phyloP scores from a whole-genome alignment of 1,284 basidiomycete genomes.

The Trichosporon sp. region DNA sequence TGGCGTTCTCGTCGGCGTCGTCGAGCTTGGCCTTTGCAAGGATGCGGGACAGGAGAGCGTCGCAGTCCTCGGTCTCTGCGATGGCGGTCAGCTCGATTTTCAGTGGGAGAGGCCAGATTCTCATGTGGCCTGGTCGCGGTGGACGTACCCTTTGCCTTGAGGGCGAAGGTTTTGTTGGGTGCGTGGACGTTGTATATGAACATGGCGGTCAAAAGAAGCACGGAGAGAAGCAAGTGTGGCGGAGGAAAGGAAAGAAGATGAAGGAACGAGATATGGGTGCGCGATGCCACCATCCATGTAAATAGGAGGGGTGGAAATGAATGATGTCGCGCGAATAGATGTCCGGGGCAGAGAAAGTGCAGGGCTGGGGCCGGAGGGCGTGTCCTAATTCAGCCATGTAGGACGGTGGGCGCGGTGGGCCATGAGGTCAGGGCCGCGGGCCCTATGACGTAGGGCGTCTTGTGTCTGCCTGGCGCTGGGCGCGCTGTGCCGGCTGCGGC shows the following conservation, averaged over 20 bases:
- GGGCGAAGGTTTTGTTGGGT: constrained; percentile 34
- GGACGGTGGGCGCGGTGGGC: not conserved
- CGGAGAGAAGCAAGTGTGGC: not conserved
- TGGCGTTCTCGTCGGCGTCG: constrained; percentile 11
- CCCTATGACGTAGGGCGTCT: not conserved
- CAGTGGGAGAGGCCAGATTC: not conserved
- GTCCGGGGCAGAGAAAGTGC: not conserved
- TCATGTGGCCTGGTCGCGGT: not conserved
- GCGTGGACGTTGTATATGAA: constrained; percentile 49
- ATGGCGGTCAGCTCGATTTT: not conserved
- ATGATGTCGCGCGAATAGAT: not conserved
- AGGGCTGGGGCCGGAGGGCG: not conserved
- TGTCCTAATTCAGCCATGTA: constrained; percentile 6
- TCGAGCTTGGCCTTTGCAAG: constrained; percentile 29
- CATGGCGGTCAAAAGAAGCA: constrained; percentile 17
- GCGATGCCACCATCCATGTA: not conserved
- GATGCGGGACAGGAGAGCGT: constrained; percentile 35
- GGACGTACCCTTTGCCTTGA: constrained; percentile 17
- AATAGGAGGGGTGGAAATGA: not conserved
- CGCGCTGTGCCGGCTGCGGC: not conserved
- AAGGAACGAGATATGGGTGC: not conserved
- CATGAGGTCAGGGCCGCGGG: not conserved
- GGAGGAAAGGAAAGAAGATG: not conserved
- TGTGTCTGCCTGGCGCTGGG: no score
- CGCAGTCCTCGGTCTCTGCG: constrained; percentile 36